These are phyloP conservation scores for Canna indica DNA, from an alignment of 176 grass and related monocot genomes.

Conservation along the genomic window DNA sequence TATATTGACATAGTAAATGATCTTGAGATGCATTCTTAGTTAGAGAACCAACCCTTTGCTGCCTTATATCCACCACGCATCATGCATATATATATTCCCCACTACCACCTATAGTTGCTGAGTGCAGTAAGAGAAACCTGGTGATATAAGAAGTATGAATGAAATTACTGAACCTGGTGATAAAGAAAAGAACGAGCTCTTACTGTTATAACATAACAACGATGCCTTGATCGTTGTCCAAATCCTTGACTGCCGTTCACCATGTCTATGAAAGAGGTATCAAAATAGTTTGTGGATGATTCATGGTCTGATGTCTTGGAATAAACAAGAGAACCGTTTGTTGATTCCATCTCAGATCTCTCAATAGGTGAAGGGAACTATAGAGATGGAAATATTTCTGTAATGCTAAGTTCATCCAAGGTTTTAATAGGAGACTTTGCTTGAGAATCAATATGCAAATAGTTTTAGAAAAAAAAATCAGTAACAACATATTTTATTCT, in stretches of 20 bases:
- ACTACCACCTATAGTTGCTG: too few relatives aligned
- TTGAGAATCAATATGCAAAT: constrained; percentile 31
- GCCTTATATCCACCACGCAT: too few relatives aligned
- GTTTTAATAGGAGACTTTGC: constrained; percentile 86
- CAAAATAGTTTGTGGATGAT: constrained; percentile 37
- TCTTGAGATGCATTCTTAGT: too few relatives aligned
- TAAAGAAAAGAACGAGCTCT: constrained; percentile 88
- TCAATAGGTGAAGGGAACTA: constrained; percentile 80
- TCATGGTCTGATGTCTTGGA: constrained; percentile 30
- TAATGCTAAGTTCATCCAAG: constrained; percentile 82
- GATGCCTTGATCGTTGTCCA: constrained; percentile 61
- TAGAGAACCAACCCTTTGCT: too few relatives aligned
- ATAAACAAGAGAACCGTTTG: constrained; percentile 45
- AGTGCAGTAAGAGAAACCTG: too few relatives aligned
- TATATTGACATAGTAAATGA: too few relatives aligned
- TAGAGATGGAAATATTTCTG: constrained; percentile 70
- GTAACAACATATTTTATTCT: background rate
- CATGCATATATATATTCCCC: too few relatives aligned
- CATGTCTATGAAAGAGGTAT: constrained; percentile 21
- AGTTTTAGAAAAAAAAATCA: background rate
- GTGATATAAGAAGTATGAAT: background rate
- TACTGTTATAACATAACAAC: constrained; percentile 81
- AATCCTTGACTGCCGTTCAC: constrained; percentile 42
- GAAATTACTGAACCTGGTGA: constrained; percentile 58
- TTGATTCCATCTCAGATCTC: constrained; percentile 44